Evolutionary conservation across 2,329 filamentous ascomycete genomes (phyloP).

Genomic region (Penicillium brasilianum): DNA sequence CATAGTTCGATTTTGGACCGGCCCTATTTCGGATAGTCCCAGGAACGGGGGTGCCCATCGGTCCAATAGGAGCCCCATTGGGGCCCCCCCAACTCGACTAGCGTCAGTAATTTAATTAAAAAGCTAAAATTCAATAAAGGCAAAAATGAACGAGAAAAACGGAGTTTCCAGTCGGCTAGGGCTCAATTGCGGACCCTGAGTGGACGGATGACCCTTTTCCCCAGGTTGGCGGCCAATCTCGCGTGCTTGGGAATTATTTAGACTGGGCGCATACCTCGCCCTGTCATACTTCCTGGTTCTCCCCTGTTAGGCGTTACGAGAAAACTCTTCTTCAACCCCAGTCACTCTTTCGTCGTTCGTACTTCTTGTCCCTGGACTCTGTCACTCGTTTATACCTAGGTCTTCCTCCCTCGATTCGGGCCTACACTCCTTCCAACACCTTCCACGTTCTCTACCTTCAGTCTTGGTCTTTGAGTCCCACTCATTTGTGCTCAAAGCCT

Average conservation of each 20-base stretch:
- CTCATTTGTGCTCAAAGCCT: constrained; percentile 31
- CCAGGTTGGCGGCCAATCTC: constrained; percentile 12
- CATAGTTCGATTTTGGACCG: constrained; percentile 28
- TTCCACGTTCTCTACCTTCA: constrained; percentile 35
- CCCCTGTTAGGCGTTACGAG: constrained; percentile 19
- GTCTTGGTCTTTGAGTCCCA: constrained; percentile 28
- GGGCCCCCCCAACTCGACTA: background rate
- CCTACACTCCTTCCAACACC: constrained; percentile 36
- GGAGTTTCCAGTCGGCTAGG: constrained; percentile 1
- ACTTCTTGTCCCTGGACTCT: constrained; percentile 1
- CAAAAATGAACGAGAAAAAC: constrained; percentile 3
- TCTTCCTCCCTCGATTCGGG: constrained; percentile 22
- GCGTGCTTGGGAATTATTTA: constrained; percentile 23
- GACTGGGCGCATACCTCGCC: constrained; percentile 26
- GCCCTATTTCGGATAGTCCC: constrained; percentile 28
- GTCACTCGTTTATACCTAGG: constrained; percentile 22
- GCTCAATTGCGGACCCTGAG: constrained; percentile 4
- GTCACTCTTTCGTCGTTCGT: constrained; percentile 24
- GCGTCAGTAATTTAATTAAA: background rate
- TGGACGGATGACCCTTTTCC: constrained; percentile 14
- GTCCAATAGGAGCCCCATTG: constrained; percentile 20
- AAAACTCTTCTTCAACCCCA: constrained; percentile 26
- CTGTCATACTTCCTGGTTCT: constrained; percentile 23
- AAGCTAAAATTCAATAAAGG: constrained; percentile 20
- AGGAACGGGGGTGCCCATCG: constrained; percentile 16